phyloP scores from a whole-genome alignment of 768 basidiomycete genomes.

The Asterophora parasitica region DNA sequence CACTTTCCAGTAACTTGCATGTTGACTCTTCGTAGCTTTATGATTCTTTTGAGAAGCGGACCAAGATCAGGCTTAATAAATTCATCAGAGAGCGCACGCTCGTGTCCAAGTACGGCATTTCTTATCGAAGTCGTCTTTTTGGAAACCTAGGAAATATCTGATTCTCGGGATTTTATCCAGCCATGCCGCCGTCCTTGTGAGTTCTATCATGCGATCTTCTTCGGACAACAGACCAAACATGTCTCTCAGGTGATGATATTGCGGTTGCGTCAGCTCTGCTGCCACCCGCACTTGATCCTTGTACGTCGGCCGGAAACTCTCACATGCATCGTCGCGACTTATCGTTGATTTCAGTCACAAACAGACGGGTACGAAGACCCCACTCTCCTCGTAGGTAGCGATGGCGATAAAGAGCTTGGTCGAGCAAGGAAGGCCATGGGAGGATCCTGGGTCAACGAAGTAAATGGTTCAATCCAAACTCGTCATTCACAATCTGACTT shows the following conservation, averaged over 20 bases:
- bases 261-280: constrained; percentile 68
- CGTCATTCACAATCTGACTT: background rate
- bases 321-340: background rate
- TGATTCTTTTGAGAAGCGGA: constrained; percentile 49
- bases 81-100: constrained; percentile 63
- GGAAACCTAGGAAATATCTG: background rate
- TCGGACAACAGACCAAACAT: background rate
- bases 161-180: constrained; percentile 22
- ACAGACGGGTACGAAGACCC: constrained; percentile 48
- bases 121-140: no score
- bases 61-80: constrained; percentile 51
- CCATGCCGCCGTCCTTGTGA: constrained; percentile 43
- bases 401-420: constrained; percentile 50
- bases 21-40: constrained; percentile 38
- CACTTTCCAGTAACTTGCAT: background rate
- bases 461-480: constrained; percentile 12
- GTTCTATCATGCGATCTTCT: constrained; percentile 4
- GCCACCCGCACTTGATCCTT: constrained; percentile 67
- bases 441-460: constrained; percentile 35
- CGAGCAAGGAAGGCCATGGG: constrained; percentile 50
- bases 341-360: constrained; percentile 27
- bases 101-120: constrained; percentile 54
- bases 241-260: constrained; percentile 61
- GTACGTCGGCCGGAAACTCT: constrained; percentile 29
- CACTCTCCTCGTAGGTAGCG: constrained; percentile 40